Evolutionary conservation across 176 grass and related monocot genomes (phyloP), one percentile per base, ranked within the genome.

Genomic region (Oryza brachyantha): DNA sequence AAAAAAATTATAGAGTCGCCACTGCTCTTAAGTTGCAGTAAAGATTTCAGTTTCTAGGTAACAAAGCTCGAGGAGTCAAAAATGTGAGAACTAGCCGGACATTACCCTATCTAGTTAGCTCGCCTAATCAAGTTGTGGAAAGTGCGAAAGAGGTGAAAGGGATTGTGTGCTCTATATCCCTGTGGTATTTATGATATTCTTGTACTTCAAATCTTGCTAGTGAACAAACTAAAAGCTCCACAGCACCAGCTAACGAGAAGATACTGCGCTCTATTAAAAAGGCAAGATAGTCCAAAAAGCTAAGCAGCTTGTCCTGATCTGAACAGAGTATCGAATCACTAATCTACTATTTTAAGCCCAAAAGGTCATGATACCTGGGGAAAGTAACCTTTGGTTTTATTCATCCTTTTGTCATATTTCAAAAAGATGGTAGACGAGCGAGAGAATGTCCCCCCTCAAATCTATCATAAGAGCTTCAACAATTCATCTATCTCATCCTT

Each of bases 391-490:
- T 65, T 61, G 50, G 25, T 68, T 46, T 43, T 19, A 5, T 59
- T 83, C 12, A 31, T 21, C 19, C 11, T 83, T 68, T 41, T n/a
- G 5, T 36, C 66, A 25, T 43, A 45, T 10, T 60, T 35, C 27
- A 48, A 61, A 77, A 81, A 72, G 79, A n/a, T n/a, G 79, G 24
- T 58, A 39, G 28, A 13, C 17, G 35, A 29, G 36, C 10, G 29
- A n/a, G 39, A 57, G 29, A 42, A 42, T 36, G 35, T 36, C 35
- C 35, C 35, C 35, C 35, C 35, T 36, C 2, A 36, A 36, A 36
- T 36, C 35, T 6, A n/a, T n/a, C n/a, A n/a, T n/a, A n/a, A n/a
- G n/a, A n/a, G n/a, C n/a, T n/a, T n/a, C n/a, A n/a, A n/a, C n/a
- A n/a, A n/a, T n/a, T n/a, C n/a, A n/a, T n/a, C n/a, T n/a, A n/a